Base-by-base conservation (phyloP, 2,329 filamentous ascomycete species). In the Trichoderma brevicompactum region DNA sequence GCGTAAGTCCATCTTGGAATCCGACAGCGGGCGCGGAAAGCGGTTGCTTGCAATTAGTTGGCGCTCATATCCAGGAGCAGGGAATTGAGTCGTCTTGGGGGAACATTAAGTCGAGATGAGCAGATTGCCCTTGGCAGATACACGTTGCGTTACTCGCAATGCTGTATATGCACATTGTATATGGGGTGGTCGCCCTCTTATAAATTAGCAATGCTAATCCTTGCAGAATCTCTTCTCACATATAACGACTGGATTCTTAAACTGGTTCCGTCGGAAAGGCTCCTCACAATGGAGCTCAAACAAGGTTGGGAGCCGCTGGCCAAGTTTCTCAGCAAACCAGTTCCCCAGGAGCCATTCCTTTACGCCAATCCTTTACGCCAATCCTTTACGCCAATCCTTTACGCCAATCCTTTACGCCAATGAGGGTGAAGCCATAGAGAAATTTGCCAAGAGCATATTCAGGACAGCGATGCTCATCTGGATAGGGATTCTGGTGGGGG, bases 251-350 rank as follows among this genome's bases (percentile, higher is more conserved):
- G 36, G 32, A 64, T 68, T n/a, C 49, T 32, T 12, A 8, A 46
- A 2, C 5, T 15, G 13, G 52, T 64, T 7, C 50, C 58, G 17
- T 46, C 62, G 1, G 44, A 65, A 8, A 48, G 34, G n/a, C 40
- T 69, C 7, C 53, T 67, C 34, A 61, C 48, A 13, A 67, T 68
- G 67, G 43, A 67, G 32, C 49, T 69, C 10, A 40, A 53, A 6
- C 65, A 75, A 3, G 74, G 74, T 13, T 75, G 74, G 74, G 68
- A 63, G 23, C 73, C 73, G 19, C 66, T 75, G 41, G 71, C 71
- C 68, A 64, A 68, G 34, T 70, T 75, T 55, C 70, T 75, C 8
- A 65, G 59, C 58, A 69, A 67, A 46, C 72, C 71, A 3, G 56
- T 73, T 13, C 74, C 73, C 2, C 53, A 71, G 7, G 69, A 67